Conservation (phyloP, 1,284 basidiomycete species). For the Leucoagaricus sp. region DNA sequence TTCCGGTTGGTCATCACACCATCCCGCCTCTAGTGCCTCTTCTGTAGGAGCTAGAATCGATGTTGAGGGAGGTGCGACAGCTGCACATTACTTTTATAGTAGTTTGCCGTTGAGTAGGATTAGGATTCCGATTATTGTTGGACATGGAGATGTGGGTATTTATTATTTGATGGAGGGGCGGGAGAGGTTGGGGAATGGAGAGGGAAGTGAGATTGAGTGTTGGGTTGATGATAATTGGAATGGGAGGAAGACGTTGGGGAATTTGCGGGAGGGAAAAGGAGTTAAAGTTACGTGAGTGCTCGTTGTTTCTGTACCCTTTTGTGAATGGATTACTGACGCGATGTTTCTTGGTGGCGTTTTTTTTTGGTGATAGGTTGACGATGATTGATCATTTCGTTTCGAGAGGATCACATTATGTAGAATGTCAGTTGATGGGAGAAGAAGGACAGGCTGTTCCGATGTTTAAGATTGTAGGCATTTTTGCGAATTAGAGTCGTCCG, state of each 20-base stretch:
- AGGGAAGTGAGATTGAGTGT: slow-evolving; percentile 71
- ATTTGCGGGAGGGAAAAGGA: slow-evolving; percentile 41
- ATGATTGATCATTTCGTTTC: slow-evolving; percentile 81
- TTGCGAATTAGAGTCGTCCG: slow-evolving; percentile 53
- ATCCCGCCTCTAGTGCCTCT: slow-evolving; percentile 52
- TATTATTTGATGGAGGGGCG: slow-evolving; percentile 69
- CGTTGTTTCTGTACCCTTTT: slow-evolving; percentile 8
- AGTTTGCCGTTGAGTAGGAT: slow-evolving; percentile 76
- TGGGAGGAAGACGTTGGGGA: slow-evolving; percentile 59
- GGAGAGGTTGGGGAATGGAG: slow-evolving; percentile 38
- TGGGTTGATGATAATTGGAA: slow-evolving; percentile 84
- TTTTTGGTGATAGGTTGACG: slow-evolving; percentile 50
- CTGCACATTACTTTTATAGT: slow-evolving; percentile 88
- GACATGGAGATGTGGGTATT: slow-evolving; percentile 78
- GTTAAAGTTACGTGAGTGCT: slow-evolving; percentile 47
- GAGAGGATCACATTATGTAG: slow-evolving; percentile 82
- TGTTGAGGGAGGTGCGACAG: slow-evolving; percentile 32
- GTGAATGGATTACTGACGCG: too few species aligned
- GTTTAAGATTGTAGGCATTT: slow-evolving; percentile 87
- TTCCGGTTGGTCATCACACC: slow-evolving; percentile 82
- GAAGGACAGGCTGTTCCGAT: slow-evolving; percentile 72
- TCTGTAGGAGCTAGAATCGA: slow-evolving; percentile 37
- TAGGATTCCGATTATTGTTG: slow-evolving; percentile 73
- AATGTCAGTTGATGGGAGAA: slow-evolving; percentile 79
- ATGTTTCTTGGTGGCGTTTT: too few species aligned